Evolutionary conservation across 73 alveolate species (phyloP).

Genomic region (Paramecium primaurelia): DNA sequence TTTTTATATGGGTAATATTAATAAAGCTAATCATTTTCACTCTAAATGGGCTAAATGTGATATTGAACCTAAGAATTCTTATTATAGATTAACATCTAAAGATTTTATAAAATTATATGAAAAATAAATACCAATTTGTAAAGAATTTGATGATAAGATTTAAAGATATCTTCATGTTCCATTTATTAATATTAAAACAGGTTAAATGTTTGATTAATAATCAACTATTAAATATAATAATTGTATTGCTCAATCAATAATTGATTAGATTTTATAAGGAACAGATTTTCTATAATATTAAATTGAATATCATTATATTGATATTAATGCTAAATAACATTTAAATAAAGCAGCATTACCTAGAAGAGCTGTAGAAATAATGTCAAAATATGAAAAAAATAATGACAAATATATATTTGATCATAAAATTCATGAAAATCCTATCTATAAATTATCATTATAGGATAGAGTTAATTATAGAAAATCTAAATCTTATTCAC

Average conservation of each 20-base stretch:
- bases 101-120: neutral
- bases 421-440: conserved; percentile 19
- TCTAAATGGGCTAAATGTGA: conserved; percentile 17
- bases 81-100: conserved; percentile 18
- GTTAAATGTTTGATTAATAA: neutral
- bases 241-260: neutral
- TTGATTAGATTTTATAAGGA: neutral
- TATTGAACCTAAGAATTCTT: neutral
- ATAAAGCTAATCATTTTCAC: neutral
- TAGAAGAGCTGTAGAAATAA: neutral
- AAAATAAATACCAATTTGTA: neutral
- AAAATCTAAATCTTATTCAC: neutral
- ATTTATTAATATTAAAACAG: neutral
- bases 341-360: neutral
- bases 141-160: neutral
- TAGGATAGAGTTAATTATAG: neutral
- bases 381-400: neutral
- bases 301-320: neutral
- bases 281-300: neutral
- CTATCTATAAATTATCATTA: conserved; percentile 4
- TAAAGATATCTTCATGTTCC: neutral
- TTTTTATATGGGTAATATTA: conserved; percentile 27
- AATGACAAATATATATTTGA: neutral
- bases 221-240: neutral
- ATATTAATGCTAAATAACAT: neutral